Evolutionary conservation across 495 filamentous ascomycete genomes (phyloP).

Genomic region (Xylaria sp.): DNA sequence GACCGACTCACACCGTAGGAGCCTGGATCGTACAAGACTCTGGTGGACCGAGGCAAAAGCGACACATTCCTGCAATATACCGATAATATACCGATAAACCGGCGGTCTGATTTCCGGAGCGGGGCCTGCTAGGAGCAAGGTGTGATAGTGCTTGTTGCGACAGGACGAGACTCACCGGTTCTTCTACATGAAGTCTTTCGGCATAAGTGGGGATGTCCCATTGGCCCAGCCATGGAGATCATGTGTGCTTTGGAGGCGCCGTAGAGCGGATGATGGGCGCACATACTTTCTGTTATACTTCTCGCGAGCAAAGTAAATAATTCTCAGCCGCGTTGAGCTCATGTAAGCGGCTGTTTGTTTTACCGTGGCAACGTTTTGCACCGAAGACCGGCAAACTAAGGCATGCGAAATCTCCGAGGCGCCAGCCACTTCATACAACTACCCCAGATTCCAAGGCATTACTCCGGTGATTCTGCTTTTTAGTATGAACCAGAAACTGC

Average conservation of each 20-base stretch:
- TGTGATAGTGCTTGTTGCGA: conserved; percentile 12
- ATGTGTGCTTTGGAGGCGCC: neutral
- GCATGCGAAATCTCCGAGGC: conserved; percentile 5
- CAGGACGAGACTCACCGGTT: conserved; percentile 6
- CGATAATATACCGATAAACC: neutral
- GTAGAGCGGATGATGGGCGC: neutral
- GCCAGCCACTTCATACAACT: neutral
- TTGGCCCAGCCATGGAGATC: neutral
- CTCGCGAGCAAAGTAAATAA: neutral
- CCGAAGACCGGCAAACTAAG: neutral
- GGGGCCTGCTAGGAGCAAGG: neutral
- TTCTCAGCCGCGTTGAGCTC: neutral
- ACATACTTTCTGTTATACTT: neutral
- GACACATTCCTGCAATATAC: neutral
- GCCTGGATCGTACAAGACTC: neutral
- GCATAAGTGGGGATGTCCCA: neutral
- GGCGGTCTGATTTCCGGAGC: conserved; percentile 11
- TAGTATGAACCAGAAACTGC: neutral
- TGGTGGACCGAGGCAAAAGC: neutral
- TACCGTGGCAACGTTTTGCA: neutral
- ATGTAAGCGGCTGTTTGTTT: neutral
- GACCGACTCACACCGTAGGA: neutral
- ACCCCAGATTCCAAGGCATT: conserved; percentile 19
- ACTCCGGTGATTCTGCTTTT: neutral
- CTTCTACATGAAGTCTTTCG: conserved; percentile 2